These are phyloP conservation scores for Suhomyces panamericanus DNA, from an alignment of 1,139 yeast species.

Conservation along the genomic window DNA sequence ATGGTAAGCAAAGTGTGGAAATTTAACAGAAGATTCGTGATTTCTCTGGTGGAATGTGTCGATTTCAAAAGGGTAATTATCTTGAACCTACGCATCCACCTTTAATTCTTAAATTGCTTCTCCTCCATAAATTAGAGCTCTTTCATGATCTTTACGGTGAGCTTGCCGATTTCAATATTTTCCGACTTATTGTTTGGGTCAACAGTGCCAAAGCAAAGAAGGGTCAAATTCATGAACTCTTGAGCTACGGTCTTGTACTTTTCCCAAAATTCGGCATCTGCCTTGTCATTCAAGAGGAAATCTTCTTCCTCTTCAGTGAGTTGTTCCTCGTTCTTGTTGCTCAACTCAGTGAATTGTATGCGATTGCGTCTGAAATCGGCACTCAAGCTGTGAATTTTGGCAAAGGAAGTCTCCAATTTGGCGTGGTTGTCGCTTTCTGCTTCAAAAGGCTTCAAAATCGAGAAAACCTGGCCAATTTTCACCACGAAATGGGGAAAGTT, in stretches of 20 bases:
- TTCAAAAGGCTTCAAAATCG: neutral
- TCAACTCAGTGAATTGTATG: neutral
- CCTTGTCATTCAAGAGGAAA: neutral
- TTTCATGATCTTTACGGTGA: neutral
- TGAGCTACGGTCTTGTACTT: neutral
- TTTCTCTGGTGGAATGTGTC: too few species aligned
- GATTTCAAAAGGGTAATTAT: too few species aligned
- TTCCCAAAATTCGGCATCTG: neutral
- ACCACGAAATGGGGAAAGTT: neutral
- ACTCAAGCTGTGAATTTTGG: neutral
- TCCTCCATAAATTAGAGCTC: too few species aligned
- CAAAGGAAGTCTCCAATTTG: neutral
- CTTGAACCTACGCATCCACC: too few species aligned
- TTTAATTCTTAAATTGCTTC: neutral
- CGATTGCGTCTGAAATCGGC: neutral
- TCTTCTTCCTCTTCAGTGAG: constrained; percentile 1
- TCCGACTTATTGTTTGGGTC: neutral
- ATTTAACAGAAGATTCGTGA: too few species aligned
- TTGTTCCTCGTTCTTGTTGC: neutral
- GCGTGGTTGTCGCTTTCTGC: neutral
- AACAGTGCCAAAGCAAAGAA: neutral
- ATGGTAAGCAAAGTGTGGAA: too few species aligned
- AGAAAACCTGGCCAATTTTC: neutral
- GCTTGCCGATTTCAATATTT: neutral
- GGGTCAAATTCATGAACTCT: neutral